Evolutionary conservation across 441 rosid species (phyloP).

Genomic region (Bruguiera hainesii): DNA sequence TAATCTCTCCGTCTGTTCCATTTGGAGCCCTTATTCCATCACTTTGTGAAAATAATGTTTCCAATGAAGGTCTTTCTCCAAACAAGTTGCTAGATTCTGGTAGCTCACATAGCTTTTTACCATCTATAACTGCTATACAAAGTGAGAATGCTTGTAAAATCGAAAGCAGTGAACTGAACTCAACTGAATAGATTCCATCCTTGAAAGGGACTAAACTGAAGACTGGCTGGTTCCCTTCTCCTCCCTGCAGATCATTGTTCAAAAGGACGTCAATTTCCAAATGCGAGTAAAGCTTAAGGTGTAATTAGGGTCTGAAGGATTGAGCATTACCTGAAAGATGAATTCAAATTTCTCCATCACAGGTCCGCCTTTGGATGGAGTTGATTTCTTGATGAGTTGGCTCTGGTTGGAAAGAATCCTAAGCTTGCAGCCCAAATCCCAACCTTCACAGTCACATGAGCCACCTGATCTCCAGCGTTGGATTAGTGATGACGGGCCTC

Average conservation of each 20-base stretch:
- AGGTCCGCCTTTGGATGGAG: conserved; percentile 38
- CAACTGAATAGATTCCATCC: conserved; percentile 74
- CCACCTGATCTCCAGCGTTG: conserved; percentile 95
- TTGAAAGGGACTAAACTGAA: conserved; percentile 65
- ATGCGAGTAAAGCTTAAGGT: not conserved
- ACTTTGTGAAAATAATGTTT: conserved; percentile 28
- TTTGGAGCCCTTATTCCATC: conserved; percentile 36
- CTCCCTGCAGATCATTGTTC: conserved; percentile 47
- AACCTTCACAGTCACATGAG: conserved; percentile 96
- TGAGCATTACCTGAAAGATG: conserved; percentile 57
- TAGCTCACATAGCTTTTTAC: conserved; percentile 36
- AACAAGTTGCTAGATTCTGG: conserved; percentile 26
- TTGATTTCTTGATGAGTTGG: conserved; percentile 24
- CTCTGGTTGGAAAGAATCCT: conserved; percentile 46
- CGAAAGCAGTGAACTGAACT: conserved; percentile 70
- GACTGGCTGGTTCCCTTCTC: conserved; percentile 46
- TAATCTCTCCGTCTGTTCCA: conserved; percentile 33
- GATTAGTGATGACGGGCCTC: conserved; percentile 83
- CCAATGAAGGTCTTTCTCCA: conserved; percentile 36
- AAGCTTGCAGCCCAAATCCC: conserved; percentile 92
- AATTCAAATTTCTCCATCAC: conserved; percentile 48
- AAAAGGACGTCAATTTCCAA: conserved; percentile 22
- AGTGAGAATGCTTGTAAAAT: conserved; percentile 80
- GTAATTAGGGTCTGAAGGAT: not conserved
- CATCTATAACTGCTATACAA: conserved; percentile 70